Evolutionary conservation across 257 asterid genomes (phyloP).

Genomic region (Ehretia macrophylla): DNA sequence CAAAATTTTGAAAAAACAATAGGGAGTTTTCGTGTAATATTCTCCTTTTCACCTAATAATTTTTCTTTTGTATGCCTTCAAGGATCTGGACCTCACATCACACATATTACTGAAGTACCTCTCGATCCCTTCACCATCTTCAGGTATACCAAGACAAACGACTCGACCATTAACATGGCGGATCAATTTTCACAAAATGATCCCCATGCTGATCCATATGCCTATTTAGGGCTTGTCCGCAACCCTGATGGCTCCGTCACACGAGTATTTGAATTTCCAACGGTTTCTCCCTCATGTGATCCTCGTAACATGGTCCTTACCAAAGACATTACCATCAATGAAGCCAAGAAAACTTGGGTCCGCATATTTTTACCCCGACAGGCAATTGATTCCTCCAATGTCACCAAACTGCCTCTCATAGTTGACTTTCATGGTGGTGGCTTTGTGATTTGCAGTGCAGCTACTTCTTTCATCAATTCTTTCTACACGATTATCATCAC

Average conservation of each 20-base stretch:
- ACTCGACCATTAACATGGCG: too few relatives aligned
- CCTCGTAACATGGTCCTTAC: not conserved
- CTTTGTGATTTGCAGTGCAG: not conserved
- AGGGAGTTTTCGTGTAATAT: too few relatives aligned
- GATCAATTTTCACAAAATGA: not conserved
- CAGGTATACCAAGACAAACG: not conserved
- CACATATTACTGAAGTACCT: too few relatives aligned
- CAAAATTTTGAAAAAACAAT: too few relatives aligned
- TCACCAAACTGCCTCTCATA: not conserved
- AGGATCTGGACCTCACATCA: too few relatives aligned
- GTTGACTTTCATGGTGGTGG: not conserved
- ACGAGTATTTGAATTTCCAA: not conserved
- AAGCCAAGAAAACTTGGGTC: not conserved
- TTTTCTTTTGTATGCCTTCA: too few relatives aligned
- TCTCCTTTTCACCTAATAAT: too few relatives aligned
- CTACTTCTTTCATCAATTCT: not conserved
- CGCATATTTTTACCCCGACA: not conserved
- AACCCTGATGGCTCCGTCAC: not conserved
- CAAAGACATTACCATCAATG: not conserved
- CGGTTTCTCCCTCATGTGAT: not conserved
- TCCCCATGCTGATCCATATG: not conserved
- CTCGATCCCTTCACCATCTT: too few relatives aligned
- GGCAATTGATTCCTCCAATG: not conserved
- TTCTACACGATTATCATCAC: not conserved
- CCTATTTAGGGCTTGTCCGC: not conserved